Evolutionary conservation across 78 protist species (phyloP), one percentile per base, ranked within the genome.

Genomic region (Creolimax fragrantissima): DNA sequence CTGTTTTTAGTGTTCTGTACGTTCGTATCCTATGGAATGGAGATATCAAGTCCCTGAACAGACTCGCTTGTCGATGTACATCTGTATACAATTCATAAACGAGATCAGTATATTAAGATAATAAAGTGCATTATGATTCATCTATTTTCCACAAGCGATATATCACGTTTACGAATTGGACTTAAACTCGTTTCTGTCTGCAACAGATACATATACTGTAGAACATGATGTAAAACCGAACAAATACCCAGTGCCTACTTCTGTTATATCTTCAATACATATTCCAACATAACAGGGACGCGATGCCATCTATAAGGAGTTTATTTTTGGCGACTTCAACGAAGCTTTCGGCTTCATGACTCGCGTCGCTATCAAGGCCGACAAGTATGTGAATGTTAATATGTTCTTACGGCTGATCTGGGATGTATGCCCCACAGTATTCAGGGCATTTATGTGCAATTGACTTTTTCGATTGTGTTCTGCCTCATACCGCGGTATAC

Each of bases 291-390:
- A 36, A 83, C 2, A 88, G 45, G 97, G 95, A 5, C 95, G 97
- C 42, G 97, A 96, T 37, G 97, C 97, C 81, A 94, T 96, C 94
- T 81, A 93, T 43, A 95, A 92, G 92, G 47, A 3, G 58, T 93
- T 93, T 88, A 11, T 24, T 42, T 97, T 97, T 36, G 41, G 43
- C 41, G 96, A 97, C 89, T 97, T 97, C 93, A 93, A 84, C 42
- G 90, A 96, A 81, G 98, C 98, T 24, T 97, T 91, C 37, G 92
- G 92, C 5, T 97, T 95, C 44, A 97, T 97, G 98, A 84, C 93
- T 0, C 81, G 93, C 43, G 93, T 92, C 43, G 97, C 97, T 2
- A 47, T 93, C 36, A 66, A 89, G 81, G 97, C 97, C 32, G 97
- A 96, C 37, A 45, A 84, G 97, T 94, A 91, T 5, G 43, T 5